phyloP scores from a whole-genome alignment of 306 rosid genomes.

The Prunus mume region DNA sequence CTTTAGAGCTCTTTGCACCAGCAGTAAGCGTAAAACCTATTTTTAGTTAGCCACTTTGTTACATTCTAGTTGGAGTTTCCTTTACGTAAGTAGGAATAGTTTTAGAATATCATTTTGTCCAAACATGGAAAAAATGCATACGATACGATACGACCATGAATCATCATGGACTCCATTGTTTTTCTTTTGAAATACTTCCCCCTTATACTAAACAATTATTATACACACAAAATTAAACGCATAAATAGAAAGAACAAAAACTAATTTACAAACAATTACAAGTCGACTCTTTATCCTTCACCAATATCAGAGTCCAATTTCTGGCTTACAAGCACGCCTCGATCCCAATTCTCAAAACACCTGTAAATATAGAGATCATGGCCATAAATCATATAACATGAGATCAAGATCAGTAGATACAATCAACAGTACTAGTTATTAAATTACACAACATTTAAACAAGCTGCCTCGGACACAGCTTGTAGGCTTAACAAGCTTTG shows the following conservation, averaged over 20 bases:
- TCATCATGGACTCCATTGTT: not conserved
- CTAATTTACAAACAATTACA: constrained; percentile 1
- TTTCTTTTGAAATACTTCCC: not conserved
- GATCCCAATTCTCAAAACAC: constrained; percentile 68
- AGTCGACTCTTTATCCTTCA: constrained; percentile 13
- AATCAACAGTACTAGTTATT: too few relatives aligned
- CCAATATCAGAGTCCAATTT: constrained; percentile 34
- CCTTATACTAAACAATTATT: not conserved
- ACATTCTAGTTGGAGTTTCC: too few relatives aligned
- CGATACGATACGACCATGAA: too few relatives aligned
- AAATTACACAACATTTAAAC: not conserved
- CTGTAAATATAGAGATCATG: constrained; percentile 34
- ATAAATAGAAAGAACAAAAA: not conserved
- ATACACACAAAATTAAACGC: not conserved
- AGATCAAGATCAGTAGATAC: not conserved
- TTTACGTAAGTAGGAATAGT: too few relatives aligned
- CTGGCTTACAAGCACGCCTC: constrained; percentile 59
- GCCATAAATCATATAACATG: constrained; percentile 1
- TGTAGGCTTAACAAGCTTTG: not conserved
- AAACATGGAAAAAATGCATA: too few relatives aligned
- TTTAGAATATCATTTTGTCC: too few relatives aligned
- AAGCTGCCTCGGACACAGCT: not conserved
- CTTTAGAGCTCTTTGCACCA: too few relatives aligned
- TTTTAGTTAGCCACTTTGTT: too few relatives aligned
- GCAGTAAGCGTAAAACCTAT: too few relatives aligned